Conservation (phyloP, 2,329 filamentous ascomycete genomes). For the Claviceps humidiphila region DNA sequence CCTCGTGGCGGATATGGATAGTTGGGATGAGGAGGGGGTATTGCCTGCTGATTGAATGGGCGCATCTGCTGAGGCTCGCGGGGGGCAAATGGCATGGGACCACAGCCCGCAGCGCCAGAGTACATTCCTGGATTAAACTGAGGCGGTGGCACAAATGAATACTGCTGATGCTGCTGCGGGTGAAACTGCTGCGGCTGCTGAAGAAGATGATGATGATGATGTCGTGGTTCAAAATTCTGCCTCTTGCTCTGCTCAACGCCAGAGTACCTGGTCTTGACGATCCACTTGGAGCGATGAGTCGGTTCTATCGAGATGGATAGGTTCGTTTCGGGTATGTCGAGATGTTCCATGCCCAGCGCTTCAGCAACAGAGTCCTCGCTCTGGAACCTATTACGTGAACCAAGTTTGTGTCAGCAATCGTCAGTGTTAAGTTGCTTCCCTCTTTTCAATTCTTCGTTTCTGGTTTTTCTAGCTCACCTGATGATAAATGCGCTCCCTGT, state of each 20-base stretch:
- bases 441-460: neutral
- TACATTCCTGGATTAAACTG: neutral
- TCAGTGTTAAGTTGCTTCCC: no score
- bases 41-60: neutral
- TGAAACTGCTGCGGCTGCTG: neutral
- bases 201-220: neutral
- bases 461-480: conserved; percentile 12
- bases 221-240: conserved; percentile 1
- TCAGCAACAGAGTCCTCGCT: conserved; percentile 14
- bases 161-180: neutral
- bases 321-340: conserved; percentile 13
- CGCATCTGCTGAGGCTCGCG: conserved; percentile 1
- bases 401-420: no score
- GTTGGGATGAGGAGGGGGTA: neutral
- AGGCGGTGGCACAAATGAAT: neutral
- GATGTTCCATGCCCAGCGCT: conserved; percentile 13
- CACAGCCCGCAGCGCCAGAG: neutral
- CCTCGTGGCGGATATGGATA: neutral
- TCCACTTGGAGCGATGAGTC: conserved; percentile 20
- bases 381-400: conserved; percentile 12
- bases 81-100: neutral
- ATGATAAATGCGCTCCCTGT: conserved; percentile 14
- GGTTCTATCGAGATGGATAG: conserved; percentile 16
- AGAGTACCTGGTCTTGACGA: conserved; percentile 3
- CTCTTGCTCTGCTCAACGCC: neutral